Conservation (phyloP, 306 rosid genomes). For the Benincasa hispida region DNA sequence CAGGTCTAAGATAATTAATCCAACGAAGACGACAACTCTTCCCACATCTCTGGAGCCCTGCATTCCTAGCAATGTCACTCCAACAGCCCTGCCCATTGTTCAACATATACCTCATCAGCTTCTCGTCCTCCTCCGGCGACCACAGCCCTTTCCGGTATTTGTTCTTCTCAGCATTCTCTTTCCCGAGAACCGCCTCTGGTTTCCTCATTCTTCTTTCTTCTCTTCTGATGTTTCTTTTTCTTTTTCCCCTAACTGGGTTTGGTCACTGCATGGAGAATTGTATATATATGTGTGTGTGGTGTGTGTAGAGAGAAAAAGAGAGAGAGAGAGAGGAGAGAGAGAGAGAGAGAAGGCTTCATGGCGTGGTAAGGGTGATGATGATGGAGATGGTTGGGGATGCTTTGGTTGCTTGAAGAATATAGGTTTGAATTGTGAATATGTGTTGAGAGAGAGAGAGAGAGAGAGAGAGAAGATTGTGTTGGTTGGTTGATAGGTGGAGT, state of each 20-base stretch:
- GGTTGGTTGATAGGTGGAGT: constrained; percentile 96
- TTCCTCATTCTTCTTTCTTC: constrained; percentile 7
- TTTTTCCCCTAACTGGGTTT: neutral
- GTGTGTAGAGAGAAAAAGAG: constrained; percentile 8
- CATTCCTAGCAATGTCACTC: constrained; percentile 90
- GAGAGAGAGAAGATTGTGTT: constrained; percentile 25
- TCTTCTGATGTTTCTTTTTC: neutral
- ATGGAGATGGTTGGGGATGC: constrained; percentile 32
- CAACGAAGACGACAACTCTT: constrained; percentile 96
- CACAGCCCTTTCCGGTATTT: constrained; percentile 69
- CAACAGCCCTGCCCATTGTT: constrained; percentile 81
- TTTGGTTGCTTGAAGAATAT: constrained; percentile 56
- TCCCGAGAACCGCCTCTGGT: constrained; percentile 2
- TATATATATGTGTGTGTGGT: neutral
- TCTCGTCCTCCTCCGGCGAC: constrained; percentile 98
- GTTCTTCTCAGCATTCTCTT: constrained; percentile 14
- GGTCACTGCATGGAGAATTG: constrained; percentile 6
- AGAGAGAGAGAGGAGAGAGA: too few relatives aligned
- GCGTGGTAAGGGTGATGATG: constrained; percentile 57
- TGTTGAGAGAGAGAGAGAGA: constrained; percentile 7
- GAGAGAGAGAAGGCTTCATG: constrained; percentile 41
- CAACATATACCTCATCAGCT: constrained; percentile 80
- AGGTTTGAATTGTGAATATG: constrained; percentile 1
- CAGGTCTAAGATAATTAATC: constrained; percentile 92
- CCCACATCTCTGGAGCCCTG: constrained; percentile 82